Evolutionary conservation across 2,329 filamentous ascomycete genomes (phyloP).

Genomic region (Fusarium agapanthi): DNA sequence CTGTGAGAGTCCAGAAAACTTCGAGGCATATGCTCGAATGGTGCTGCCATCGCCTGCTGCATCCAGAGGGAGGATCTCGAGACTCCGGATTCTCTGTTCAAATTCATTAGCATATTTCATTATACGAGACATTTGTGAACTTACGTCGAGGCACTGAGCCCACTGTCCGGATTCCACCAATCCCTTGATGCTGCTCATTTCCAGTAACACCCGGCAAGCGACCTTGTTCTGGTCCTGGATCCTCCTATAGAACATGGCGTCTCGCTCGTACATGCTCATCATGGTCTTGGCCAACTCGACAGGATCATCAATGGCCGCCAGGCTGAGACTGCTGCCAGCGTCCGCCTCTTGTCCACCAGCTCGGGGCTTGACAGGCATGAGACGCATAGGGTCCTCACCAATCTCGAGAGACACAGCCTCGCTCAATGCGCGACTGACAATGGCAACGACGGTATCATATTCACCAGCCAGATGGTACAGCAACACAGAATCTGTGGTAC

Average conservation of each 20-base stretch:
- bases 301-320: constrained; percentile 68
- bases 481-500: constrained; percentile 91
- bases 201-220: constrained; percentile 64
- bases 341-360: constrained; percentile 52
- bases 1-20: constrained; percentile 80
- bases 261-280: constrained; percentile 70
- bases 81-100: constrained; percentile 71
- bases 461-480: constrained; percentile 95
- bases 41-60: constrained; percentile 77
- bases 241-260: constrained; percentile 67
- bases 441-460: constrained; percentile 91
- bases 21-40: constrained; percentile 82
- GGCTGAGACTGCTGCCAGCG: constrained; percentile 65
- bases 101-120: constrained; percentile 25
- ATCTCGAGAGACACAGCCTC: constrained; percentile 89
- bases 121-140: constrained; percentile 41
- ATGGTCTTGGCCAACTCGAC: constrained; percentile 67
- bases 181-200: constrained; percentile 69
- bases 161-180: constrained; percentile 64
- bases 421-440: constrained; percentile 89
- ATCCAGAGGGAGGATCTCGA: constrained; percentile 83
- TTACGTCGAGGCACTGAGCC: constrained; percentile 67
- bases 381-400: constrained; percentile 79
- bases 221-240: constrained; percentile 66
- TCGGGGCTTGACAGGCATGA: constrained; percentile 83